Evolutionary conservation across 1,139 yeast genomes (phyloP), one percentile per base, ranked within the genome.

Genomic region (Suhomyces ambrosiae): DNA sequence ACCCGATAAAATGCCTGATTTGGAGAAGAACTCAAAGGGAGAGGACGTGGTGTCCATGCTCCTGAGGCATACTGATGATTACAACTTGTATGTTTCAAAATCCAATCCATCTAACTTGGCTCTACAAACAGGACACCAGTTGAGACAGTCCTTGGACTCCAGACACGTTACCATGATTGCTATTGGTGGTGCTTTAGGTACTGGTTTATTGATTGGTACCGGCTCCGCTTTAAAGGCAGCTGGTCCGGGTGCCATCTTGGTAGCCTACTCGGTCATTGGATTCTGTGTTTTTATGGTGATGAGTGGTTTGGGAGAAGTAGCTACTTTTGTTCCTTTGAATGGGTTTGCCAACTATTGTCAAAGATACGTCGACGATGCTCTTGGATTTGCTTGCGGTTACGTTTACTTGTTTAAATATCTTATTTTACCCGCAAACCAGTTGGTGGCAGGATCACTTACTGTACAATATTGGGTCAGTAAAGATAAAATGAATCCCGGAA

Each of bases 121-220:
- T 29, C 57, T 55, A 10, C 54, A 63, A 27, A 72, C 72, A 5
- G 84, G 81, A n/a, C 76, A 71, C 45, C 62, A 74, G 45, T 68
- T 85, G 50, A 78, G 79, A 49, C 75, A 80, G 54, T 77, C 73
- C 18, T 65, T 85, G 42, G 77, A 81, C 52, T 80, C 90, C 10
- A 68, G 92, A 50, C 92, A 84, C 55, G 78, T 83, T 51, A 72
- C 82, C 37, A 82, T 85, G 92, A 80, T 82, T 60, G 86, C 87
- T 50, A 59, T 69, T 48, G 75, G 75, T 38, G 75, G 75, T 46
- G 74, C 74, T 12, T 53, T 67, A 42, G 86, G 86, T 42, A 81
- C 88, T 6, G 89, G 90, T 51, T 68, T 82, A 47, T 63, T 82
- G 46, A 79, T 84, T 49, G 88, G 89, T 50, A 80, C 87, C 8